Evolutionary conservation across 75 land plant species (phyloP).

Genomic region (Isoetes taiwanensis): DNA sequence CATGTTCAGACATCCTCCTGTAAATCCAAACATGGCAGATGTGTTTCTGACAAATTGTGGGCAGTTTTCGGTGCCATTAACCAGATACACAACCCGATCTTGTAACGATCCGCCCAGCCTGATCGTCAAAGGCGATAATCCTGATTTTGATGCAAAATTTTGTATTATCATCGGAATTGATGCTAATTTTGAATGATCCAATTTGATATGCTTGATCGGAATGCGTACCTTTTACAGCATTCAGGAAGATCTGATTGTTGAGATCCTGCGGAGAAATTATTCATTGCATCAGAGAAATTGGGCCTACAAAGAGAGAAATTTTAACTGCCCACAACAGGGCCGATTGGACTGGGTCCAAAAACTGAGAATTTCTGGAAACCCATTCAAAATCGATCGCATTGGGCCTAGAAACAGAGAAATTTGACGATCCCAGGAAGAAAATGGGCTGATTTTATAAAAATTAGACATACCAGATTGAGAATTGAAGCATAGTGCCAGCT

Average conservation of each 20-base stretch:
- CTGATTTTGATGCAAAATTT: background rate
- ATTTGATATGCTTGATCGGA: too few species aligned
- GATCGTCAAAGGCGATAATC: background rate
- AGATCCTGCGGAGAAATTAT: too few species aligned
- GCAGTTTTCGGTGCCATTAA: background rate
- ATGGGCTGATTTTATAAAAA: too few species aligned
- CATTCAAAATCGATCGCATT: too few species aligned
- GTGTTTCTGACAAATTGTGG: too few species aligned
- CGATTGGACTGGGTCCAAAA: background rate
- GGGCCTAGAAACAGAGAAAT: too few species aligned
- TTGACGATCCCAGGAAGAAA: too few species aligned
- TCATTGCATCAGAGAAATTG: too few species aligned
- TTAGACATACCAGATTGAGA: slow-evolving; percentile 3
- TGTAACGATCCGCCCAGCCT: background rate
- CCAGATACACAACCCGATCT: background rate
- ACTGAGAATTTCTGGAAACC: too few species aligned
- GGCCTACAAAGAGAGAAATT: too few species aligned
- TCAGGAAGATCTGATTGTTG: background rate
- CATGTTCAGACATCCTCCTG: background rate
- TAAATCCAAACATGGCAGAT: background rate
- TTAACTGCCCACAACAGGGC: too few species aligned
- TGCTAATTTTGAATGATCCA: too few species aligned
- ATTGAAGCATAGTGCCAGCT: background rate
- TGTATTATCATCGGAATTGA: background rate
- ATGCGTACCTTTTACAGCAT: background rate